Evolutionary conservation across 2,329 filamentous ascomycete species (phyloP), one percentile per base, ranked within the genome.

Genomic region (Phoma sp.): DNA sequence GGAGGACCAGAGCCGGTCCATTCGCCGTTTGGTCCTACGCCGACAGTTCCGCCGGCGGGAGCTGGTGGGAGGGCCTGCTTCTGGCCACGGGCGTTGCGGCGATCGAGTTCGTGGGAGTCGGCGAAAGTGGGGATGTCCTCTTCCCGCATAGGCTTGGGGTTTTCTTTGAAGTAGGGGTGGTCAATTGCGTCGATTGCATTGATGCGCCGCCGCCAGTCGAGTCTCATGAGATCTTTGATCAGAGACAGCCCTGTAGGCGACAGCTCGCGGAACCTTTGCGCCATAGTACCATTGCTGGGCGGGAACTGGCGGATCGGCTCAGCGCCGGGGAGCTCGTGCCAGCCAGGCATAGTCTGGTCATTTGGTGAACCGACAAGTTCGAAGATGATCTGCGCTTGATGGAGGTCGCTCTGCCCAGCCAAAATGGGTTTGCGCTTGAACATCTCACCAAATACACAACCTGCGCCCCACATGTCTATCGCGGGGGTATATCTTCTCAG

Each of bases 391-490:
- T 96, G 90, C 12, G 96, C 87, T 76, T 99, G 95, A 69, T 97
- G 89, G 6, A 86, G 78, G 70, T 99, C 95, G 66, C 90, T 96
- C 63, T 91, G 92, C 12, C 95, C 95, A 7, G 92, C 86, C 38
- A 99, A 82, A 48, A 99, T 98, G 0, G 95, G 95, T 74, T 94
- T 96, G 33, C 92, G 88, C 66, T 92, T 87, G 62, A 97, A 89
- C 94, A 99, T 99, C 74, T 99, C 95, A 46, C 92, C 95, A 77
- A 99, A 97, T 2, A 99, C 92, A 72, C 95, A 99, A n/a, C 94
- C 95, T 64, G 97, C 94, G 66, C 95, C 95, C 95, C 95, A 99
- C 78, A 99, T 87, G 76, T 99, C 95, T 68, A 99, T 97, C 9
- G 95, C 93, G 13, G 93, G 92, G n/a, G 95, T 99, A 76, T 99